These are phyloP conservation scores for Zygoascus sp. DNA, from an alignment of 1,139 yeast genomes.

Conservation along the genomic window DNA sequence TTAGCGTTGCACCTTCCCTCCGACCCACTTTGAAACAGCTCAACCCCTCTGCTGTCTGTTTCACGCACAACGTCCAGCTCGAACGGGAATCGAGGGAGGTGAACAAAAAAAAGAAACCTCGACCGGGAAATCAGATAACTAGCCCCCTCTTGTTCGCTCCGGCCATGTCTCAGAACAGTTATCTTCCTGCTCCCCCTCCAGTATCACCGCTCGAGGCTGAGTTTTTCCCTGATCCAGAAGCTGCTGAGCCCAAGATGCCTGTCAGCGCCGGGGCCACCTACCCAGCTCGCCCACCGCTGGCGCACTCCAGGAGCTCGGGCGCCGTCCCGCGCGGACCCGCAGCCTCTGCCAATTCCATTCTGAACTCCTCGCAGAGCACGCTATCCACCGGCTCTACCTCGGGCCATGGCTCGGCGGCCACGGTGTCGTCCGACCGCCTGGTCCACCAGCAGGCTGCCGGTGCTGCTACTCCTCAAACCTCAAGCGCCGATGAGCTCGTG, in stretches of 20 bases:
- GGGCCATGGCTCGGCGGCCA: not conserved
- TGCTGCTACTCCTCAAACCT: not conserved
- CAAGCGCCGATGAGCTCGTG: not conserved
- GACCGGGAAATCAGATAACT: no score
- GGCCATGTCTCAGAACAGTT: not conserved
- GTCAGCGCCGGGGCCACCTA: constrained; percentile 4
- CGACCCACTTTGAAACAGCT: no score
- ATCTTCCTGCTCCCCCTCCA: constrained; percentile 11
- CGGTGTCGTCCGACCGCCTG: not conserved
- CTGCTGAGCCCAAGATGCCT: constrained; percentile 3
- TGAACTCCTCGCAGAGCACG: not conserved
- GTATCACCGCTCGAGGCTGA: constrained; percentile 11
- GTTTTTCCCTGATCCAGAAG: constrained; percentile 1
- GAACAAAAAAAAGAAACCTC: no score
- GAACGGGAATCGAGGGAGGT: no score
- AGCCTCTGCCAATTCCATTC: not conserved
- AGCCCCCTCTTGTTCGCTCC: not conserved
- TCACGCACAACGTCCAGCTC: no score
- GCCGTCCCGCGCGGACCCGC: not conserved
- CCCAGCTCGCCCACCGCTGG: constrained; percentile 1
- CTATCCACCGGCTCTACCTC: not conserved
- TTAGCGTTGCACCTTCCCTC: no score
- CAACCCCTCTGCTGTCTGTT: no score
- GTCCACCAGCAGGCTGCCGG: not conserved
- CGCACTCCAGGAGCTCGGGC: not conserved